Conservation (phyloP, 345 rosid genomes). For the Corchorus capsularis region DNA sequence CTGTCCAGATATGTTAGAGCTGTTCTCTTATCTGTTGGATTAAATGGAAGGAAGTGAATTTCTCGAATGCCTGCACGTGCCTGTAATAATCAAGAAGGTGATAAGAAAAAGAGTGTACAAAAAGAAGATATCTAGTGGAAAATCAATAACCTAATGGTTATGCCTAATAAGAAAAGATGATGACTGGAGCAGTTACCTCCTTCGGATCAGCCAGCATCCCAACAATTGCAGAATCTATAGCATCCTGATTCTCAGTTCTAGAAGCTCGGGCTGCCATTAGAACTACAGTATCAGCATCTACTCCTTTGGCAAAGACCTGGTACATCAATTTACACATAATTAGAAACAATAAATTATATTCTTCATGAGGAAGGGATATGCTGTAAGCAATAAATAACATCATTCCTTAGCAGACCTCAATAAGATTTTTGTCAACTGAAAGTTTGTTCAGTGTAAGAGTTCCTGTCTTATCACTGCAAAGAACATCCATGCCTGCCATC, state of each 20-base stretch:
- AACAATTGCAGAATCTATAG: slow-evolving; percentile 94
- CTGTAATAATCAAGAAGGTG: slow-evolving; percentile 36
- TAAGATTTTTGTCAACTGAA: slow-evolving; percentile 88
- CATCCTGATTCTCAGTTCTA: slow-evolving; percentile 92
- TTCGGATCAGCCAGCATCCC: slow-evolving; percentile 98
- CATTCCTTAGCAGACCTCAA: slow-evolving; percentile 64
- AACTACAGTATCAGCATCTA: slow-evolving; percentile 84
- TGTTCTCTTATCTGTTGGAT: slow-evolving; percentile 97
- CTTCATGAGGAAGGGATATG: not conserved
- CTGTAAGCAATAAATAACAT: slow-evolving; percentile 11
- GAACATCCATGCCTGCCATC: slow-evolving; percentile 99
- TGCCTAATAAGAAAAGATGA: not conserved
- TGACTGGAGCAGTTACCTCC: slow-evolving; percentile 53
- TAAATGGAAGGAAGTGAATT: slow-evolving; percentile 95
- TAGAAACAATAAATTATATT: slow-evolving; percentile 23
- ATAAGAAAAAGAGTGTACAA: not conserved
- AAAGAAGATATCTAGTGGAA: not conserved
- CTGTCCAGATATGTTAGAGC: slow-evolving; percentile 81
- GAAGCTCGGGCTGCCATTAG: slow-evolving; percentile 98
- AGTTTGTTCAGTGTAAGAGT: slow-evolving; percentile 95
- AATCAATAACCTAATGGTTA: not conserved
- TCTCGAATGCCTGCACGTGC: slow-evolving; percentile 97
- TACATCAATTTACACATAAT: slow-evolving; percentile 23
- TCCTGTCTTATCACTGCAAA: slow-evolving; percentile 98
- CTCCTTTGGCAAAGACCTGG: slow-evolving; percentile 91